Evolutionary conservation across 305 asterid genomes (phyloP).

Genomic region (Fraxinus ornus): DNA sequence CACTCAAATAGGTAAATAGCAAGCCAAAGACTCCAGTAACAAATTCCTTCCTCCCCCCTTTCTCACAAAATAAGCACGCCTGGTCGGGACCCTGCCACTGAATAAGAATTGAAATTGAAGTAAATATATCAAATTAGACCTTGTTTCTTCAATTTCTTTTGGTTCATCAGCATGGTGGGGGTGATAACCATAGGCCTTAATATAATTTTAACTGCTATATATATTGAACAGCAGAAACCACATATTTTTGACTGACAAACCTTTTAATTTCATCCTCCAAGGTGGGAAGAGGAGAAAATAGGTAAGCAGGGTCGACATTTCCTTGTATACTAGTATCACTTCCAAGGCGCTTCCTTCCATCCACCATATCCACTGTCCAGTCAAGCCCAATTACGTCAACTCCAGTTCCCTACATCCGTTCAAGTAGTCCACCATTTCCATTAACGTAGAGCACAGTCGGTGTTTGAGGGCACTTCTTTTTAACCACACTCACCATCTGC

Average conservation of each 20-base stretch:
- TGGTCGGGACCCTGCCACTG: not conserved
- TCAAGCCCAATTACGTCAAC: constrained; percentile 91
- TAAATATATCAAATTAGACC: not conserved
- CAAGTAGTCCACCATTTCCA: constrained; percentile 86
- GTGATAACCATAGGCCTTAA: not conserved
- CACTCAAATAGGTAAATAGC: not conserved
- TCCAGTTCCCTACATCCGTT: constrained; percentile 80
- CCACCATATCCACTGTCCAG: constrained; percentile 92
- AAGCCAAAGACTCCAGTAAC: not conserved
- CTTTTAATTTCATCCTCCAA: constrained; percentile 71
- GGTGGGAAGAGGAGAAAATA: constrained; percentile 80
- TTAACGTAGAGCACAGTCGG: constrained; percentile 89
- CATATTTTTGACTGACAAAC: constrained; percentile 33
- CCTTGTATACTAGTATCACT: constrained; percentile 75
- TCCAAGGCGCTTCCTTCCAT: constrained; percentile 79
- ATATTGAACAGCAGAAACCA: not conserved
- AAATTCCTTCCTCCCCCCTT: not conserved
- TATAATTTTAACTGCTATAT: not conserved
- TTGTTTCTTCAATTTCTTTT: not conserved
- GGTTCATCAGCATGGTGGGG: not conserved
- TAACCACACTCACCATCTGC: constrained; percentile 60
- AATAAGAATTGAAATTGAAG: not conserved
- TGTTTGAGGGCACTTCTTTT: constrained; percentile 72
- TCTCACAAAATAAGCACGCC: not conserved
- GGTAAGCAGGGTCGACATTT: constrained; percentile 80